These are phyloP conservation scores for Coemansia sp. DNA, from an alignment of 192 early-diverging fungal species.

Conservation along the genomic window DNA sequence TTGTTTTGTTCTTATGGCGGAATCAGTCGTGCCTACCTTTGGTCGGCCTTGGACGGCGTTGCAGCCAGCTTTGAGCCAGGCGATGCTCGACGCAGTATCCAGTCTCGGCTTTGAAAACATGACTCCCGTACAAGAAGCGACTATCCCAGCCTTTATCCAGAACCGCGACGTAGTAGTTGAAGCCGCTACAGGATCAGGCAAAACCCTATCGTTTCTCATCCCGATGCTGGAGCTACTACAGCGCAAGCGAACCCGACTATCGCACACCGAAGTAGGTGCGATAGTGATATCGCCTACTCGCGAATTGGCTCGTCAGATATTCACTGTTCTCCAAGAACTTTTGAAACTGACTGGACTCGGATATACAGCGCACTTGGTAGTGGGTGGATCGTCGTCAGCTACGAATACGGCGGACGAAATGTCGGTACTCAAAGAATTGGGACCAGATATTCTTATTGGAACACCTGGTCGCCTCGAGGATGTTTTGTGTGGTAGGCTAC, in stretches of 20 bases:
- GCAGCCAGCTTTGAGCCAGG: constrained; percentile 60
- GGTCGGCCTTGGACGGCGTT: constrained; percentile 69
- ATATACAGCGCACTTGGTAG: constrained; percentile 42
- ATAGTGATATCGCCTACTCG: constrained; percentile 86
- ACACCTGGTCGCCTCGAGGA: constrained; percentile 92
- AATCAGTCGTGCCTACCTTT: constrained; percentile 48
- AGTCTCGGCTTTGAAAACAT: constrained; percentile 79
- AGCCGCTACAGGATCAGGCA: constrained; percentile 96
- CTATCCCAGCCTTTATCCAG: constrained; percentile 89
- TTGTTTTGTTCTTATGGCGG: not conserved
- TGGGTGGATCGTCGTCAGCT: constrained; percentile 50
- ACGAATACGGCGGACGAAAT: constrained; percentile 50
- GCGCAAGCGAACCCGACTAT: constrained; percentile 62
- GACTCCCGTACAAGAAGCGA: constrained; percentile 93
- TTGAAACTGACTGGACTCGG: constrained; percentile 21
- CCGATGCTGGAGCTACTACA: constrained; percentile 89
- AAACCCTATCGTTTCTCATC: constrained; percentile 90
- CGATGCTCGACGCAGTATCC: constrained; percentile 60
- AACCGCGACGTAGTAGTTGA: constrained; percentile 97
- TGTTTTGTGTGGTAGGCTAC: constrained; percentile 58
- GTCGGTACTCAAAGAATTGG: constrained; percentile 58
- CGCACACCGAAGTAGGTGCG: constrained; percentile 80
- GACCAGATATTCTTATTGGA: constrained; percentile 84
- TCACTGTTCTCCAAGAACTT: constrained; percentile 70
- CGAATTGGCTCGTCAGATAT: constrained; percentile 89